These are phyloP conservation scores for Dovyalis caffra DNA, from an alignment of 345 rosid genomes.

Conservation along the genomic window DNA sequence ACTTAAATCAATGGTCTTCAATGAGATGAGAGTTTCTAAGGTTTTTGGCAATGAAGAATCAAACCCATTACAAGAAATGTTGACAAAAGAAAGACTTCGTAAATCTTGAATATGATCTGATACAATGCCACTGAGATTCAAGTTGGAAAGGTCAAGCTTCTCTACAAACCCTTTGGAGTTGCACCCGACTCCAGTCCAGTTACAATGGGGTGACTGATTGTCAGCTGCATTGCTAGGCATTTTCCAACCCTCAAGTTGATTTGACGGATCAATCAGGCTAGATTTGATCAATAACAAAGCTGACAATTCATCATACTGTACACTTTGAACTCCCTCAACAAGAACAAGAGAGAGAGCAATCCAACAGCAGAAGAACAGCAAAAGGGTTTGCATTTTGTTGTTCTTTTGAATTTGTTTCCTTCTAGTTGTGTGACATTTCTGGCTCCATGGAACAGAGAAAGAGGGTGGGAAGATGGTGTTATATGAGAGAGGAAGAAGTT, in stretches of 20 bases:
- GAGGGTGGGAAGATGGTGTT: constrained; percentile 19
- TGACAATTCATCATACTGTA: constrained; percentile 40
- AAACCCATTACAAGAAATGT: constrained; percentile 56
- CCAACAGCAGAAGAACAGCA: constrained; percentile 48
- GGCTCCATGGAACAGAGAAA: constrained; percentile 37
- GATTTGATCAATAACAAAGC: constrained; percentile 56
- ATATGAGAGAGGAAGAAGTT: constrained; percentile 18
- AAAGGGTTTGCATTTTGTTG: constrained; percentile 36
- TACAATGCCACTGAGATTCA: constrained; percentile 71
- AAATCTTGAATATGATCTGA: constrained; percentile 58
- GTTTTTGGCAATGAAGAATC: constrained; percentile 55
- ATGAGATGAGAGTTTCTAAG: constrained; percentile 52
- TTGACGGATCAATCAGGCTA: constrained; percentile 54
- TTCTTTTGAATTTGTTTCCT: constrained; percentile 23
- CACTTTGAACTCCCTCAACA: constrained; percentile 33
- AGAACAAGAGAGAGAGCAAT: constrained; percentile 47
- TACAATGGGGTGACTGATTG: constrained; percentile 43
- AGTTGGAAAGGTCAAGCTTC: constrained; percentile 64
- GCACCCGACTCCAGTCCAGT: constrained; percentile 78
- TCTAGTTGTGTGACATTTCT: constrained; percentile 41
- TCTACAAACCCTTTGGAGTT: constrained; percentile 55
- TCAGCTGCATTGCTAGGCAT: constrained; percentile 22
- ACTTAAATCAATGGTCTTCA: constrained; percentile 63
- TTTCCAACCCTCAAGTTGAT: constrained; percentile 59
- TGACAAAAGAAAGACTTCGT: constrained; percentile 39